These are phyloP conservation scores for Vachellia pachyceras DNA, from an alignment of 306 rosid genomes.

Conservation along the genomic window DNA sequence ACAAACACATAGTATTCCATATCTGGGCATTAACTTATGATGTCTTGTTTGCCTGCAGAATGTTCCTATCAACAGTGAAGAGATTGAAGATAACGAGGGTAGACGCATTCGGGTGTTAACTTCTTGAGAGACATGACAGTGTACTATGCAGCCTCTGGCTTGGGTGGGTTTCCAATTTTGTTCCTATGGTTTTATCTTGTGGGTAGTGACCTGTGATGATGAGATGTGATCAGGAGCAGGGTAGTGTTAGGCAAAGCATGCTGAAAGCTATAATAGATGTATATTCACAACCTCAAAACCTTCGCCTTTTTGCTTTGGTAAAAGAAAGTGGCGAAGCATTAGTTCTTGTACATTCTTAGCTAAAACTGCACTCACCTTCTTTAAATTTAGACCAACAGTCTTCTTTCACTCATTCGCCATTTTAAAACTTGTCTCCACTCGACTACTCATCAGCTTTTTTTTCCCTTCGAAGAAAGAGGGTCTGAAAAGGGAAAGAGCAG, in stretches of 20 bases:
- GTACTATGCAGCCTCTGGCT: not conserved
- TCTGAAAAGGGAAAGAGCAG: not conserved
- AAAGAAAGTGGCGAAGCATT: conserved; percentile 13
- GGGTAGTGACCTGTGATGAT: conserved; percentile 24
- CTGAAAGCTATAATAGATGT: conserved; percentile 26
- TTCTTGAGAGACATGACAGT: not conserved
- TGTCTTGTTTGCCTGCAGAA: conserved; percentile 46
- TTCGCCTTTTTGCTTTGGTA: not conserved
- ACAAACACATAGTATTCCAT: not conserved
- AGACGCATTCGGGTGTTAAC: conserved; percentile 50
- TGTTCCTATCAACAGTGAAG: conserved; percentile 71
- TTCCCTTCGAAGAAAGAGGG: not conserved
- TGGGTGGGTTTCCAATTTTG: conserved; percentile 24
- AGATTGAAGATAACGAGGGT: conserved; percentile 83
- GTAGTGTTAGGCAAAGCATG: conserved; percentile 31
- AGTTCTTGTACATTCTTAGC: conserved; percentile 7
- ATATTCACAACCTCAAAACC: conserved; percentile 26
- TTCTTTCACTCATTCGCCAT: conserved; percentile 14
- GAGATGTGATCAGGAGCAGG: not conserved
- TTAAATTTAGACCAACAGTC: not conserved
- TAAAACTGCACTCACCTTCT: not conserved
- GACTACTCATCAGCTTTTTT: not conserved
- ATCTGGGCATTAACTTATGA: conserved; percentile 3
- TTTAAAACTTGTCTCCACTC: conserved; percentile 17
- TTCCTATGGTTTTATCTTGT: not conserved